These are phyloP conservation scores for Glycine tomentella DNA, from an alignment of 306 rosid genomes.

Conservation along the genomic window DNA sequence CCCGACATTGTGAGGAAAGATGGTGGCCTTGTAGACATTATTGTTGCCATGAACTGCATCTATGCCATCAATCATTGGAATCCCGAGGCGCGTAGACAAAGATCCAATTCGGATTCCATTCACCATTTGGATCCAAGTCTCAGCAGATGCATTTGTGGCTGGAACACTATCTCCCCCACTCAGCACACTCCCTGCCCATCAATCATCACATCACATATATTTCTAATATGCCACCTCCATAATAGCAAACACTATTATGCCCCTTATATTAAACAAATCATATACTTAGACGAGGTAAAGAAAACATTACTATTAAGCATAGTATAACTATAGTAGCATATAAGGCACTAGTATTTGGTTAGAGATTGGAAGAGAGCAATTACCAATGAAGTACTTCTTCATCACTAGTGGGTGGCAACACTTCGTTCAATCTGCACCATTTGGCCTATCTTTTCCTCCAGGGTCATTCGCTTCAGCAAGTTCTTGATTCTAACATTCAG, in stretches of 20 bases:
- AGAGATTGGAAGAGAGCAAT: not conserved
- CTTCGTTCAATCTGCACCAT: constrained; percentile 34
- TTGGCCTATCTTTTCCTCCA: constrained; percentile 32
- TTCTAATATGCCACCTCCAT: not conserved
- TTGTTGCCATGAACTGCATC: constrained; percentile 36
- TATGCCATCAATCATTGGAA: constrained; percentile 32
- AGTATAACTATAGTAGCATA: not conserved
- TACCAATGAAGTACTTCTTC: constrained; percentile 32
- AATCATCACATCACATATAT: not conserved
- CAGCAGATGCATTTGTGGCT: constrained; percentile 6
- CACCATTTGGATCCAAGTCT: constrained; percentile 26
- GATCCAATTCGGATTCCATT: constrained; percentile 20
- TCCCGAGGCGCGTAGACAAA: constrained; percentile 32
- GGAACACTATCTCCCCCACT: constrained; percentile 37
- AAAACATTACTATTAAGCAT: not conserved
- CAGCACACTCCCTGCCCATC: constrained; percentile 20
- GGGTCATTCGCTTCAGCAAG: constrained; percentile 25
- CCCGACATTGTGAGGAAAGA: constrained; percentile 33
- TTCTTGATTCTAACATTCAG: constrained; percentile 16
- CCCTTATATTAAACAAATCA: not conserved
- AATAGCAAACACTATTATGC: no score
- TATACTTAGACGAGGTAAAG: not conserved
- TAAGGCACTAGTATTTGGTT: not conserved
- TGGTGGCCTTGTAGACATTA: constrained; percentile 31
- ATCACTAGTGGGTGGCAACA: constrained; percentile 29